phyloP scores from a whole-genome alignment of 345 rosid genomes.

The Kandelia obovata region DNA sequence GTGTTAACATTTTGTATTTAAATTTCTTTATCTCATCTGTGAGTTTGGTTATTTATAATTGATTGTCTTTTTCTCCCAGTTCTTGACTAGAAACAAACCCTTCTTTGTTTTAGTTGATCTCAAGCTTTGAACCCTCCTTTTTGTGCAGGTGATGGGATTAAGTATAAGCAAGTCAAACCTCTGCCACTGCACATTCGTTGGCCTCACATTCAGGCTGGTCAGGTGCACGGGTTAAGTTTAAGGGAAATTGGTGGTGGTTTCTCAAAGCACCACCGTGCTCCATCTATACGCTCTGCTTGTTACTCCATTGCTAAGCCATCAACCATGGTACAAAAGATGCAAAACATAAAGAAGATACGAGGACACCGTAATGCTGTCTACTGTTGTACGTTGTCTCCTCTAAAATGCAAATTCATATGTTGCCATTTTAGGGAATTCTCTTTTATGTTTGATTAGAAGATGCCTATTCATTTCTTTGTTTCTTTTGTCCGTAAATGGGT shows the following conservation, averaged over 20 bases:
- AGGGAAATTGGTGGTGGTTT: slow-evolving; percentile 99
- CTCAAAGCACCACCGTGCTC: slow-evolving; percentile 86
- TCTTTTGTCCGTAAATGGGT: not conserved
- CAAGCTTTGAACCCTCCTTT: slow-evolving; percentile 7
- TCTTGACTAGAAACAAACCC: not conserved
- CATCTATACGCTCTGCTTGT: slow-evolving; percentile 84
- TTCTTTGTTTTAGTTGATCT: not conserved
- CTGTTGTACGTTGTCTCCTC: slow-evolving; percentile 58
- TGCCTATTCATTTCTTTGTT: not conserved
- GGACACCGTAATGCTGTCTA: slow-evolving; percentile 98
- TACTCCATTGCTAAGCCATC: slow-evolving; percentile 93
- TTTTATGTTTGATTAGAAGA: not conserved
- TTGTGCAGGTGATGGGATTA: slow-evolving; percentile 44
- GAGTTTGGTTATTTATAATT: not conserved
- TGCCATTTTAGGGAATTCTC: not conserved
- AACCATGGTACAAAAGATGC: slow-evolving; percentile 96
- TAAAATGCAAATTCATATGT: not conserved
- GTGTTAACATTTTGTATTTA: too few relatives aligned
- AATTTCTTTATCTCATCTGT: too few relatives aligned
- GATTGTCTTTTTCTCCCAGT: not conserved
- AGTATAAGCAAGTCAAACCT: slow-evolving; percentile 27
- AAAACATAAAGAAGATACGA: slow-evolving; percentile 78
- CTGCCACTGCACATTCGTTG: slow-evolving; percentile 76
- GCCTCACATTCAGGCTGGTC: slow-evolving; percentile 94
- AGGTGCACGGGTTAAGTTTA: slow-evolving; percentile 76